Conservation (phyloP, 1,139 yeast genomes). For the Wickerhamomyces sp. region DNA sequence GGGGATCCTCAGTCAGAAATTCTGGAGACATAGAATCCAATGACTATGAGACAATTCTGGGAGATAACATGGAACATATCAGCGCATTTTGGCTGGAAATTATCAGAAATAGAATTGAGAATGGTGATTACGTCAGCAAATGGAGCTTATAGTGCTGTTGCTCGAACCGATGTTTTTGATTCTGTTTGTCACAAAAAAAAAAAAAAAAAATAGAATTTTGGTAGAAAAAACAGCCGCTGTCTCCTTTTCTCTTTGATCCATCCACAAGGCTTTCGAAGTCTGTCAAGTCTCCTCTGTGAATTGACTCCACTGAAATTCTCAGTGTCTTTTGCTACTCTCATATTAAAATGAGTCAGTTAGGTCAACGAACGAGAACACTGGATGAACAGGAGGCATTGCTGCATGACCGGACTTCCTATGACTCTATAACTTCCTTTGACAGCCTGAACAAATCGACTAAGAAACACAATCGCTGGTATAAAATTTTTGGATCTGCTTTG, state of each 20-base stretch:
- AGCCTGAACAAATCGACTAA: background rate
- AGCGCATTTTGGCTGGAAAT: slow-evolving; percentile 5
- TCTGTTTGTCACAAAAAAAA: background rate
- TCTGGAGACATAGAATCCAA: slow-evolving; percentile 1
- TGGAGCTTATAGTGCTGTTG: background rate
- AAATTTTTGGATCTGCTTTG: background rate
- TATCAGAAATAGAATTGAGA: slow-evolving; percentile 5
- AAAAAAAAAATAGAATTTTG: background rate
- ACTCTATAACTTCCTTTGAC: background rate
- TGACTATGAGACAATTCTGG: slow-evolving; percentile 10
- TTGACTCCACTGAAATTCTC: no score
- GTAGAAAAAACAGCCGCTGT: background rate
- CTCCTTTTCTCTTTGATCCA: background rate
- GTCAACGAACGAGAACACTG: no score
- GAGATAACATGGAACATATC: slow-evolving; percentile 14
- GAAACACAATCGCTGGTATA: background rate
- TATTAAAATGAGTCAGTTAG: no score
- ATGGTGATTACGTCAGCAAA: slow-evolving; percentile 9
- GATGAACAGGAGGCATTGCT: background rate
- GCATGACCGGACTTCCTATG: background rate
- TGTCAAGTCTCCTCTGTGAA: no score
- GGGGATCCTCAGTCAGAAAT: slow-evolving; percentile 8
- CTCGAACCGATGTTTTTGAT: background rate
- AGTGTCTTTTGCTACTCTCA: no score
- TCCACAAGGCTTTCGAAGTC: no score